These are phyloP conservation scores for Paraphoma sp. DNA, from an alignment of 2,329 filamentous ascomycete species.

Conservation along the genomic window DNA sequence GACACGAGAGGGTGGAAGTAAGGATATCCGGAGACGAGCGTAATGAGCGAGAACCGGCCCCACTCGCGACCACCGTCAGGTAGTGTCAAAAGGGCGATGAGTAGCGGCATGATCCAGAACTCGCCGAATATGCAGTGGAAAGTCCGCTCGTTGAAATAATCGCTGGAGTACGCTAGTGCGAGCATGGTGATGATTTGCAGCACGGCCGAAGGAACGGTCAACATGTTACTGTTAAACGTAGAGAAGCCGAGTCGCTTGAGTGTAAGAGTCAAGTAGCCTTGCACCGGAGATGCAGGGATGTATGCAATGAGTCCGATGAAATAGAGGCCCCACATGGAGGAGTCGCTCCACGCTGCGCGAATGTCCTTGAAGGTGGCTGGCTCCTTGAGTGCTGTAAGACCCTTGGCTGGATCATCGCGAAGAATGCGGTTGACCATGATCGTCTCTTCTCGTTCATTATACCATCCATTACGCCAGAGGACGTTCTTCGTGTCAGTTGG, in stretches of 20 bases:
- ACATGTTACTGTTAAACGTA: conserved; percentile 52
- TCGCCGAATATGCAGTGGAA: conserved; percentile 54
- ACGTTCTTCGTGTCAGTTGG: conserved; percentile 57
- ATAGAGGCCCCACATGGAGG: conserved; percentile 64
- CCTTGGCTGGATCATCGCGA: conserved; percentile 63
- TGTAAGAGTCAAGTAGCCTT: conserved; percentile 49
- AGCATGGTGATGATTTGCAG: conserved; percentile 60
- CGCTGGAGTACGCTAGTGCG: conserved; percentile 50
- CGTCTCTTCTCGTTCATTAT: conserved; percentile 68
- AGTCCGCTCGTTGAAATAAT: conserved; percentile 60
- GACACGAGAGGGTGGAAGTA: conserved; percentile 65
- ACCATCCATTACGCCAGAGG: conserved; percentile 64
- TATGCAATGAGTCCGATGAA: conserved; percentile 53
- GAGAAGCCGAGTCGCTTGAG: conserved; percentile 49
- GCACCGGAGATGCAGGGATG: conserved; percentile 45
- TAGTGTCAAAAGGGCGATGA: conserved; percentile 47
- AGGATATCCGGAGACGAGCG: conserved; percentile 48
- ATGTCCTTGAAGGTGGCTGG: conserved; percentile 57
- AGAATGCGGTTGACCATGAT: conserved; percentile 71
- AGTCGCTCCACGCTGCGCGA: conserved; percentile 59
- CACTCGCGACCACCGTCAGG: conserved; percentile 45
- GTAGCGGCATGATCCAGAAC: conserved; percentile 50
- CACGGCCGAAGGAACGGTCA: conserved; percentile 52
- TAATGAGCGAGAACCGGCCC: conserved; percentile 48
- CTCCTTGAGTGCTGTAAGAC: conserved; percentile 65